Conservation (phyloP, 1,139 yeast genomes). For the Pichia sp. region DNA sequence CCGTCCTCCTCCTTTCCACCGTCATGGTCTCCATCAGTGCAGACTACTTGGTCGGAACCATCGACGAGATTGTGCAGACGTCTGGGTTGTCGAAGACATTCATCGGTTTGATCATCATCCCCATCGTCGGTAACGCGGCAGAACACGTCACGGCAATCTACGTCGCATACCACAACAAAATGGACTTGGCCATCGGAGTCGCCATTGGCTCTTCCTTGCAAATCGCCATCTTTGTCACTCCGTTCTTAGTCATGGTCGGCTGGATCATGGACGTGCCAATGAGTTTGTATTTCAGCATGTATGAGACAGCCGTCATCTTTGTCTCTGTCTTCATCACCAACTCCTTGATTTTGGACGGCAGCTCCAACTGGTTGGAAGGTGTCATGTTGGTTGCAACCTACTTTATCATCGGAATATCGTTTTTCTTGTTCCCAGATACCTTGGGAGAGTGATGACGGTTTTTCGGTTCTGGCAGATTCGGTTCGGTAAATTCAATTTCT, state of each 20-base stretch:
- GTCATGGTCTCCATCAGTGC: conserved; percentile 87
- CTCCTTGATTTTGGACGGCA: conserved; percentile 86
- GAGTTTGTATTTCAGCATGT: conserved; percentile 86
- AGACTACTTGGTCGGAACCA: conserved; percentile 87
- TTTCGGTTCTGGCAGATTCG: no score
- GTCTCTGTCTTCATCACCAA: conserved; percentile 84
- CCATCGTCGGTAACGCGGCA: conserved; percentile 97
- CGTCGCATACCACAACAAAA: conserved; percentile 92
- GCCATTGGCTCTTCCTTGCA: conserved; percentile 97
- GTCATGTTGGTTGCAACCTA: conserved; percentile 86
- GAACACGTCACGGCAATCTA: conserved; percentile 96
- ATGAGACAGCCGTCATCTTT: conserved; percentile 88
- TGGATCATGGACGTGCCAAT: conserved; percentile 90
- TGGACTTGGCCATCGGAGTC: conserved; percentile 96
- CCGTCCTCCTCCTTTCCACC: conserved; percentile 59
- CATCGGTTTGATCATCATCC: conserved; percentile 87
- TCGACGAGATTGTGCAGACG: conserved; percentile 77
- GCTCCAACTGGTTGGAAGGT: conserved; percentile 96
- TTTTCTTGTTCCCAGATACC: conserved; percentile 70
- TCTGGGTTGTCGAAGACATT: conserved; percentile 92
- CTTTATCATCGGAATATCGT: conserved; percentile 80
- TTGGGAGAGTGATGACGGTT: no score
- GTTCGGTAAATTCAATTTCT: not conserved
- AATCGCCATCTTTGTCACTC: conserved; percentile 91
- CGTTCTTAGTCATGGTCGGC: conserved; percentile 88